These are phyloP conservation scores for Daedalea quercina DNA, from an alignment of 768 basidiomycete species.

Conservation along the genomic window DNA sequence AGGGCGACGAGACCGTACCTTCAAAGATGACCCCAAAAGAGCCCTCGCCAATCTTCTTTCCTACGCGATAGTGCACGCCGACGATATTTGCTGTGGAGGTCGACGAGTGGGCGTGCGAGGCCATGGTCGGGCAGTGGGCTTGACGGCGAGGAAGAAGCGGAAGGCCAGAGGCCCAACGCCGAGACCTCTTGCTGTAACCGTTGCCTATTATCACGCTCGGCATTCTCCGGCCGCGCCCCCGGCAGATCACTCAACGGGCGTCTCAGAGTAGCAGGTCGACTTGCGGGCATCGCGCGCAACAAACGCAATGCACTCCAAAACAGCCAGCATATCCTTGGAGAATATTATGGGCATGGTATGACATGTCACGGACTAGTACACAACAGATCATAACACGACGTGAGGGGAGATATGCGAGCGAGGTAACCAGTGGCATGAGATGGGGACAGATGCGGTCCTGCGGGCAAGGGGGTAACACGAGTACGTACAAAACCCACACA, in stretches of 20 bases:
- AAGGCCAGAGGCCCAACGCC: constrained; percentile 2
- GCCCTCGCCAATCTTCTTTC: constrained; percentile 99
- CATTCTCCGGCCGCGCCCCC: not conserved
- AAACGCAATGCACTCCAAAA: too few species aligned
- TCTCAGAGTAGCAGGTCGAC: not conserved
- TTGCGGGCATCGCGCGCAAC: not conserved
- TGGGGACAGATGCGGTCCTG: not conserved
- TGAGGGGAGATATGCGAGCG: not conserved
- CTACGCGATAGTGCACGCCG: constrained; percentile 95
- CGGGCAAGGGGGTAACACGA: constrained; percentile 1
- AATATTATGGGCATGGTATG: not conserved
- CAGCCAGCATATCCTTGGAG: not conserved
- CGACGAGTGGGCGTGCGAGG: constrained; percentile 36
- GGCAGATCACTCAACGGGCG: not conserved
- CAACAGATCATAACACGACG: constrained; percentile 2
- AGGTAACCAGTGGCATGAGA: not conserved
- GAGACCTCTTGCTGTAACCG: not conserved
- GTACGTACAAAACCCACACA: not conserved
- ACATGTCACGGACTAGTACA: not conserved
- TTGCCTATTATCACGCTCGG: constrained; percentile 3
- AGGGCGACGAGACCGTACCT: constrained; percentile 35
- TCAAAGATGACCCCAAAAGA: constrained; percentile 96
- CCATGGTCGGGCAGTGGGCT: constrained; percentile 17
- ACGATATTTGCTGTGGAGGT: constrained; percentile 73
- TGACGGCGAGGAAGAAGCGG: constrained; percentile 9